Conservation (phyloP, 352 stramenopile genomes). For the Phytopythium cucurbitacearum region DNA sequence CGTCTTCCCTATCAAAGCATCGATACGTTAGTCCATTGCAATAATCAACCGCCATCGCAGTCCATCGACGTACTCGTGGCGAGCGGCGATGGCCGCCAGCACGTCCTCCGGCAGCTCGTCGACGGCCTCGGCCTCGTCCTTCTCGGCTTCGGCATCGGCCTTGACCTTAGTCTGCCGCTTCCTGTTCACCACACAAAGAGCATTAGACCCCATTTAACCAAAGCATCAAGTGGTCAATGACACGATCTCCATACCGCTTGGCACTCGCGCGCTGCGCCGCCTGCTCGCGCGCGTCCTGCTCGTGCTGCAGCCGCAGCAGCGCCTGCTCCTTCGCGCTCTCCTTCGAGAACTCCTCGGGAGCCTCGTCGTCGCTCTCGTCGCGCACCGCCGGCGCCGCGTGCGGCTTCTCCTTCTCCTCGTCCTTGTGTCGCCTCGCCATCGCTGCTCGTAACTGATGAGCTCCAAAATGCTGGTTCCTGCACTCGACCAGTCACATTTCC, state of each 20-base stretch:
- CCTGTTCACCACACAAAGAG: conserved; percentile 18
- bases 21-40: background rate
- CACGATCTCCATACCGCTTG: conserved; percentile 33
- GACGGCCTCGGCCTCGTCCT: conserved; percentile 15
- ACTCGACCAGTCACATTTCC: conserved; percentile 16
- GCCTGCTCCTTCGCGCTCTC: conserved; percentile 54
- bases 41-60: background rate
- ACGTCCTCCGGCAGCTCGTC: conserved; percentile 60
- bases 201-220: conserved; percentile 4
- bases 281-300: conserved; percentile 41
- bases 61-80: conserved; percentile 37
- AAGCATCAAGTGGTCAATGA: too few relatives aligned
- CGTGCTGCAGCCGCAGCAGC: conserved; percentile 38
- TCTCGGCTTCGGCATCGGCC: conserved; percentile 7
- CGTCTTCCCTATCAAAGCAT: conserved; percentile 35
- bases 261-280: conserved; percentile 16
- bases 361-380: conserved; percentile 68
- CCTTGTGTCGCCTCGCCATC: conserved; percentile 6
- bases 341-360: conserved; percentile 76
- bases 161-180: conserved; percentile 46
- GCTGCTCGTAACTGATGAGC: too few relatives aligned
- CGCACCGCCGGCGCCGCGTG: background rate
- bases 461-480: background rate
- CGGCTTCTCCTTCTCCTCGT: conserved; percentile 20
- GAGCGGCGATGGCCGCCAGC: conserved; percentile 56